Percentiles rank a stretch among this genome's conserved stretches.
phyloP scores from a whole-genome alignment of 2,329 filamentous ascomycete genomes.

The Scleromitrula shiraiana region DNA sequence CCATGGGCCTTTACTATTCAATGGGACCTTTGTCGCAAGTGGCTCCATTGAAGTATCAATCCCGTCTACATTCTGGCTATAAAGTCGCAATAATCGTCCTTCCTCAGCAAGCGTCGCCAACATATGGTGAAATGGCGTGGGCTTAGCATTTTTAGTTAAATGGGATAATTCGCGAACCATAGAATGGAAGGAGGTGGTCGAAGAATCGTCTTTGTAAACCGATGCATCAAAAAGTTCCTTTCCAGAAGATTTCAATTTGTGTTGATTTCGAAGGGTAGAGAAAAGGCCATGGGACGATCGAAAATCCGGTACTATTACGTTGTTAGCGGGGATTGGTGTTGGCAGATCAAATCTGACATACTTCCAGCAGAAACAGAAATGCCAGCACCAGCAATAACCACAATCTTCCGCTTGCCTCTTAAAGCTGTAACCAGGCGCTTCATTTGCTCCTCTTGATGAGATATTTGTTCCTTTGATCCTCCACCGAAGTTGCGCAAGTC shows the following conservation, averaged over 20 bases:
- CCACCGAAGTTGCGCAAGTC: slow-evolving; percentile 52
- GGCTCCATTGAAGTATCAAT: slow-evolving; percentile 81
- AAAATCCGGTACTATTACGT: slow-evolving; percentile 73
- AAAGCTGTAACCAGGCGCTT: slow-evolving; percentile 66
- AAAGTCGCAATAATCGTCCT: slow-evolving; percentile 78
- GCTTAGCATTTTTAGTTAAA: slow-evolving; percentile 66
- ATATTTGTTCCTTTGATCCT: slow-evolving; percentile 36
- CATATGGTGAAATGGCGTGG: slow-evolving; percentile 88
- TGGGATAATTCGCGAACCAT: slow-evolving; percentile 89
- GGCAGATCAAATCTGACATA: slow-evolving; percentile 39
- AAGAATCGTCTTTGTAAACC: slow-evolving; percentile 86
- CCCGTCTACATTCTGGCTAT: slow-evolving; percentile 95
- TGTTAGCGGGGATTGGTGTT: slow-evolving; percentile 13
- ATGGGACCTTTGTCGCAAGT: slow-evolving; percentile 69
- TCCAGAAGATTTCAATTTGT: slow-evolving; percentile 86
- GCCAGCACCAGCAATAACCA: slow-evolving; percentile 90
- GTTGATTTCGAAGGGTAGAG: slow-evolving; percentile 71
- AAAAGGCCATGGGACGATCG: slow-evolving; percentile 88
- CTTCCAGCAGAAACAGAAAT: slow-evolving; percentile 95
- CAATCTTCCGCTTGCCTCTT: slow-evolving; percentile 88
- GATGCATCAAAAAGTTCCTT: slow-evolving; percentile 96
- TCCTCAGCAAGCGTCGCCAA: slow-evolving; percentile 84
- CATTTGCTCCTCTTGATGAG: slow-evolving; percentile 53
- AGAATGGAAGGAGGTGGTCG: slow-evolving; percentile 85
- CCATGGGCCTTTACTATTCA: slow-evolving; percentile 83